These are phyloP conservation scores for Pseudonitzschia multistriata DNA, from an alignment of 108 stramenopile species.

Conservation along the genomic window DNA sequence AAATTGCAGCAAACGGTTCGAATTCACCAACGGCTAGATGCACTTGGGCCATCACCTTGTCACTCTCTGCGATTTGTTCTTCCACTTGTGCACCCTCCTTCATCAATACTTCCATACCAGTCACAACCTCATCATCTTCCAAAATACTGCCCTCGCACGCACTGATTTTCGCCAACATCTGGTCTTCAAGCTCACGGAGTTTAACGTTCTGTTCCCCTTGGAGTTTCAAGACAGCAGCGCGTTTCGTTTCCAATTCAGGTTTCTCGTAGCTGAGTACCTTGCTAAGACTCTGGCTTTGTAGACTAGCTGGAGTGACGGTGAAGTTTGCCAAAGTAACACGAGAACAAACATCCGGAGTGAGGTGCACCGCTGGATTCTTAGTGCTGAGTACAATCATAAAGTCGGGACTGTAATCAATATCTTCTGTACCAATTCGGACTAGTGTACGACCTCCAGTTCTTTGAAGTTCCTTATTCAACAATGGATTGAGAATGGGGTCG, in stretches of 20 bases:
- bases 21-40: constrained; percentile 78
- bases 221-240: constrained; percentile 78
- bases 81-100: constrained; percentile 92
- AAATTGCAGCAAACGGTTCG: constrained; percentile 82
- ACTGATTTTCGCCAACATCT: constrained; percentile 91
- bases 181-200: constrained; percentile 93
- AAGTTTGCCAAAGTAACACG: constrained; percentile 97
- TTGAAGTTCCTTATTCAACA: constrained; percentile 94
- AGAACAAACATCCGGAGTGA: constrained; percentile 95
- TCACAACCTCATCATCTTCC: constrained; percentile 93
- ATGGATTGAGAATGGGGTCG: constrained; percentile 96
- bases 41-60: constrained; percentile 88
- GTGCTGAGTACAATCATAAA: constrained; percentile 93
- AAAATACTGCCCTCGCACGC: constrained; percentile 96
- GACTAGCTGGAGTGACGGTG: constrained; percentile 93
- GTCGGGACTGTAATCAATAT: constrained; percentile 95
- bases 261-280: constrained; percentile 84
- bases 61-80: constrained; percentile 88
- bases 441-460: constrained; percentile 93
- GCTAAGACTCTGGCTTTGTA: constrained; percentile 89
- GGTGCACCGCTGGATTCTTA: constrained; percentile 88
- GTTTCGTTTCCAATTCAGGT: constrained; percentile 91
- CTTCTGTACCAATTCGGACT: constrained; percentile 94
- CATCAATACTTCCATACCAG: constrained; percentile 96
- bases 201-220: constrained; percentile 96